Evolutionary conservation across 2,329 filamentous ascomycete species (phyloP), one percentile per base, ranked within the genome.

Genomic region (Colletotrichum tropicale): DNA sequence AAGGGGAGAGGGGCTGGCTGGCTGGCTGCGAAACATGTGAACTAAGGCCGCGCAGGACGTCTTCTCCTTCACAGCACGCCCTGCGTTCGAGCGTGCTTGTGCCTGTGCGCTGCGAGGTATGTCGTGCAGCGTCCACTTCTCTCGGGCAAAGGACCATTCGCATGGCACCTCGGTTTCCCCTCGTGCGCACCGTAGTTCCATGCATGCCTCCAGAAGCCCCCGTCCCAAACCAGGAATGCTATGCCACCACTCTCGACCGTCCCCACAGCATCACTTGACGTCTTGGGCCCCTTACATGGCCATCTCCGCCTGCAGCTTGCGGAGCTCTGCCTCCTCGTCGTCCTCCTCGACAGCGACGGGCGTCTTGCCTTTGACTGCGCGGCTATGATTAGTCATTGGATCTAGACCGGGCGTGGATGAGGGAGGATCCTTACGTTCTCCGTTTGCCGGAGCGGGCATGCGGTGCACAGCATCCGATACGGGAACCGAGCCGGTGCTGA

Each of bases 271-370:
- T 52, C 24, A 36, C 26, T 32, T 67, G 61, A 61, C 61, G 30
- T 43, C 65, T 64, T 28, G 34, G 43, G 34, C 36, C 34, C 55
- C 76, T 89, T 82, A 98, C 94, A 98, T 98, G 78, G 96, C 96
- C 96, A 98, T 98, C 86, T 98, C 96, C 43, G 95, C 96, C 84
- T 98, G 96, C 80, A 99, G 86, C 87, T 97, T 98, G 85, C 94
- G 92, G 82, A 98, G 89, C 87, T 98, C 96, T 81, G 94, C 96
- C 85, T 98, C 96, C 83, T 98, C 97, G 89, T 98, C 96, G 84
- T 98, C 96, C 84, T 98, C 95, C 83, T 94, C 93, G 68, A 79
- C 83, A 61, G 68, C 71, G 38, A 85, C 84, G 76, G 43, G 43
- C 43, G 87, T 86, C 79, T 91, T 89, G 78, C 87, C 85, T 87